Evolutionary conservation across 352 stramenopile genomes (phyloP), one percentile per base, ranked within the genome.

Genomic region (Elongisporangium senticosum): DNA sequence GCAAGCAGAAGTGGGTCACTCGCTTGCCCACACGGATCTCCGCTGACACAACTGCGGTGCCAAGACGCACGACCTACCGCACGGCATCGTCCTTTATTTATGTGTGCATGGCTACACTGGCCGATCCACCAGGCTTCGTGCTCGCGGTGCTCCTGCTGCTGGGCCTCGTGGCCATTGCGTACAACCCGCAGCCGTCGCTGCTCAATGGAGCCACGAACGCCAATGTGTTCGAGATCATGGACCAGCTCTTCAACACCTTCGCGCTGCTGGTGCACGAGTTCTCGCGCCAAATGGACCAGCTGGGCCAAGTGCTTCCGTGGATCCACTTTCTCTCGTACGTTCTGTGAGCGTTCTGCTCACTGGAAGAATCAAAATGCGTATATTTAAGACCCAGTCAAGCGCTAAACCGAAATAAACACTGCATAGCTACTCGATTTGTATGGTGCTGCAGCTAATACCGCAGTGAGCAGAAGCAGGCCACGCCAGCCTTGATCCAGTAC

Each of bases 401-500:
- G 33, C 33, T 43, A 43, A 43, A 43, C 33, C 13, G 1, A 17
- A 43, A 43, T 43, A 43, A 43, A 43, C 11, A 43, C 33, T 43
- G 33, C 33, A 43, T 43, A 1, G 33, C 33, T 17, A 43, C 13
- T 14, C 33, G 11, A 39, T 39, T 2, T 26, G 23, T 26, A 2
- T 5, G 23, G 2, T 26, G 23, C 28, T 14, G 6, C 28, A 52
- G 39, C 75, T 91, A 98, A 58, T 97, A 98, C 62, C 90, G 81
- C 43, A 98, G 77, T 21, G 90, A 96, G 40, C 93, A 76, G 63
- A 98, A 98, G 55, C 84, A 87, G 22, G 93, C 95, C 0, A 98
- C 95, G n/a, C 95, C 95, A 5, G 91, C 95, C 58, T 97, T 98
- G 63, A 98, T 98, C 89, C 93, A 98, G 59, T 96, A 95, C 62